A percentile compares a stretch with the other conserved stretches of the same genome.
Conservation (phyloP, 2,329 filamentous ascomycete genomes). For the Acrodontium crateriforme region DNA sequence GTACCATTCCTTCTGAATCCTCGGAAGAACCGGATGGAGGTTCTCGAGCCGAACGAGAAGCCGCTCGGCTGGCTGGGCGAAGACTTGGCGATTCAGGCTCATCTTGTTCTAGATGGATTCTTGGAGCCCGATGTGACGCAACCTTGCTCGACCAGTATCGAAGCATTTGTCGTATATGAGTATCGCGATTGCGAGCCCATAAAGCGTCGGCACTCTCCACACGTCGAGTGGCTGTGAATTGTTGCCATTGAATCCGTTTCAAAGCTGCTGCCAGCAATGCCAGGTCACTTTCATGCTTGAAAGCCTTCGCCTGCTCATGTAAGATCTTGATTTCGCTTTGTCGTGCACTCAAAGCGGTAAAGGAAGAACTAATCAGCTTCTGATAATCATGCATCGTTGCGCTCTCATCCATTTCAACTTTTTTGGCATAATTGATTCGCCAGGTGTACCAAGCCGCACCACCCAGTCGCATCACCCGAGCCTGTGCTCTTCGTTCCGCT, state of each 20-base stretch:
- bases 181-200: slow-evolving; percentile 37
- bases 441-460: slow-evolving; percentile 22
- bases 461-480: slow-evolving; percentile 21
- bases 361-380: slow-evolving; percentile 20
- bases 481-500: slow-evolving; percentile 24
- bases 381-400: slow-evolving; percentile 17
- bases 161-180: slow-evolving; percentile 42
- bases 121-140: slow-evolving; percentile 4
- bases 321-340: slow-evolving; percentile 15
- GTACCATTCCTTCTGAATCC: slow-evolving; percentile 7
- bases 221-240: slow-evolving; percentile 40
- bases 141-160: slow-evolving; percentile 38
- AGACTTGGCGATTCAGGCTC: slow-evolving; percentile 19
- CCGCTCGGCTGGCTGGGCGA: slow-evolving; percentile 16
- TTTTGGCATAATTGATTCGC: slow-evolving; percentile 17
- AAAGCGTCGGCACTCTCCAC: slow-evolving; percentile 40
- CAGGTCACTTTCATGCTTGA: slow-evolving; percentile 34
- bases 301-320: slow-evolving; percentile 30
- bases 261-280: slow-evolving; percentile 34
- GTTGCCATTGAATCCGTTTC: slow-evolving; percentile 43
- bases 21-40: background rate
- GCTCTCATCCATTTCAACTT: slow-evolving; percentile 16
- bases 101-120: slow-evolving; percentile 3
- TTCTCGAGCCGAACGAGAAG: slow-evolving; percentile 12
- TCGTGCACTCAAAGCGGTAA: slow-evolving; percentile 20